Percentiles rank a stretch among this genome's conserved stretches.
Evolutionary conservation across 306 rosid genomes (phyloP).

Genomic region (Prunus mira): DNA sequence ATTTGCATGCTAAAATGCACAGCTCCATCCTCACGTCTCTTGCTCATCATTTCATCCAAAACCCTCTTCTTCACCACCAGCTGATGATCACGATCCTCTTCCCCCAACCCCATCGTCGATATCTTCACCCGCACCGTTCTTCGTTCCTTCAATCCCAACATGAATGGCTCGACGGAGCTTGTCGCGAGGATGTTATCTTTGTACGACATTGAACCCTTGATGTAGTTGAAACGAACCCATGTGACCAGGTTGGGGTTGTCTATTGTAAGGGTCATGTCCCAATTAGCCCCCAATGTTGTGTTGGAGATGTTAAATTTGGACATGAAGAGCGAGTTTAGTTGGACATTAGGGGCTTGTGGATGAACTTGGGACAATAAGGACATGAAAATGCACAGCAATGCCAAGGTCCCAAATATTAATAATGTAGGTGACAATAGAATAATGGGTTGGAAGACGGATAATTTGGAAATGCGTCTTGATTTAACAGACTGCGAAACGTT

Average conservation of each 20-base stretch:
- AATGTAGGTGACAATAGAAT: too few relatives aligned
- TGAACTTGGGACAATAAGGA: neutral
- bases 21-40: neutral
- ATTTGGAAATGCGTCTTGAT: neutral
- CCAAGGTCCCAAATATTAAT: neutral
- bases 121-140: neutral
- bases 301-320: neutral
- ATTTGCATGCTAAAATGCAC: neutral
- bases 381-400: neutral
- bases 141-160: neutral
- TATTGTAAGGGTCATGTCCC: neutral
- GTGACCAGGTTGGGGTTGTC: conserved; percentile 7
- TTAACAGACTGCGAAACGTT: neutral
- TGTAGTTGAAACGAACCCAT: neutral
- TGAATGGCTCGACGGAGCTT: neutral
- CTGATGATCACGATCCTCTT: neutral
- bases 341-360: neutral
- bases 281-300: neutral
- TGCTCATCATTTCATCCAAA: neutral
- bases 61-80: neutral
- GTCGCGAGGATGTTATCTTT: neutral
- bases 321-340: neutral
- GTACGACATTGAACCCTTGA: neutral
- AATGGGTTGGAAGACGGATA: neutral
- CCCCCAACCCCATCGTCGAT: neutral